Evolutionary conservation across 2,329 filamentous ascomycete genomes (phyloP).

Genomic region (Ceratocystiopsis minuta): DNA sequence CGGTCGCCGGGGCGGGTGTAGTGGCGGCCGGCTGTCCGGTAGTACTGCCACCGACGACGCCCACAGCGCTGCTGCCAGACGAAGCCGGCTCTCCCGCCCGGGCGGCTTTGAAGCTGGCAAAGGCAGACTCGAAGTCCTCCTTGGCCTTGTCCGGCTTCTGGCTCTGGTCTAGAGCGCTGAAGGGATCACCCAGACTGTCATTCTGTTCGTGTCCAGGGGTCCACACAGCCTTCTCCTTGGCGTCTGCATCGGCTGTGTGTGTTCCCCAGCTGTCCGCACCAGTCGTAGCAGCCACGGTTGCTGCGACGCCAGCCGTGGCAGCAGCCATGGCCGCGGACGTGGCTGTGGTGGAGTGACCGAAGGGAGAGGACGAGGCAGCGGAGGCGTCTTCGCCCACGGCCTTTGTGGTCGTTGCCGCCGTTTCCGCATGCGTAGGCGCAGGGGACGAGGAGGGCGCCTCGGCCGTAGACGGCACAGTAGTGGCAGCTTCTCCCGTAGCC

Average conservation of each 20-base stretch:
- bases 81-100: slow-evolving; percentile 2
- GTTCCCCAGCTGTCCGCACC: too few species aligned
- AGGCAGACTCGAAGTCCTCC: slow-evolving; percentile 72
- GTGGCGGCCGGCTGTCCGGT: too few species aligned
- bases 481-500: too few species aligned
- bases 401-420: not conserved
- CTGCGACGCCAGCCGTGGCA: not conserved
- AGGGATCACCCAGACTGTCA: slow-evolving; percentile 26
- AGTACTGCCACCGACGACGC: not conserved
- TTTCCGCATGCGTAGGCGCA: not conserved
- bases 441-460: not conserved
- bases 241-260: too few species aligned
- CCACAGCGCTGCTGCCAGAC: not conserved
- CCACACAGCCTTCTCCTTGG: slow-evolving; percentile 2
- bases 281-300: not conserved
- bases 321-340: not conserved
- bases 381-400: not conserved
- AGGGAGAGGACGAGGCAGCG: not conserved
- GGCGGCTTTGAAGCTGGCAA: slow-evolving; percentile 49
- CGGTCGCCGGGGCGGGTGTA: slow-evolving; percentile 13
- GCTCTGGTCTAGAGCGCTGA: slow-evolving; percentile 29
- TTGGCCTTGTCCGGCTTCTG: slow-evolving; percentile 33
- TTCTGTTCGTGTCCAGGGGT: slow-evolving; percentile 9
- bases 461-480: not conserved
- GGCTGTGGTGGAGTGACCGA: too few species aligned